phyloP scores from a whole-genome alignment of 179 eudicot species.

The Beta corolliflora region DNA sequence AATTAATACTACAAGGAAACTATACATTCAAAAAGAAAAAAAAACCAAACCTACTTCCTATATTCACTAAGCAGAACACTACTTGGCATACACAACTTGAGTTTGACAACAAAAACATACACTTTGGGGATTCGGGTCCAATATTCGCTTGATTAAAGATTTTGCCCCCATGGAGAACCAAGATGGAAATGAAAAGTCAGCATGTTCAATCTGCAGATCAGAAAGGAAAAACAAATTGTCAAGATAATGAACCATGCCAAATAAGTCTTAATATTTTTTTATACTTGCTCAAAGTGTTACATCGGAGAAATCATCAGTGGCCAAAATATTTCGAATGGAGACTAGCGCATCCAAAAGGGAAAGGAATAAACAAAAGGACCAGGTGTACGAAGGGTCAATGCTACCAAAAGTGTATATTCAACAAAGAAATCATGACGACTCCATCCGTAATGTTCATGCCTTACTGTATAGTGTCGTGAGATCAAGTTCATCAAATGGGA shows the following conservation, averaged over 20 bases:
- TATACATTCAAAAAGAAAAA: neutral
- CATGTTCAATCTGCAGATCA: slow-evolving; percentile 66
- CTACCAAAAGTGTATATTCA: neutral
- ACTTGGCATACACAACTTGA: neutral
- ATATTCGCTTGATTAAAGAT: slow-evolving; percentile 70
- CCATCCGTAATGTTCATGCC: slow-evolving; percentile 48
- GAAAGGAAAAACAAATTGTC: slow-evolving; percentile 11
- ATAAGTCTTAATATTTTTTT: neutral
- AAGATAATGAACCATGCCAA: neutral
- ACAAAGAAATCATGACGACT: slow-evolving; percentile 13
- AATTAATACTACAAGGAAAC: neutral
- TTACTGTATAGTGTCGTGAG: slow-evolving; percentile 83
- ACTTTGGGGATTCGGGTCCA: slow-evolving; percentile 91
- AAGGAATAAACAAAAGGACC: neutral
- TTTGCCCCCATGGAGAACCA: slow-evolving; percentile 93
- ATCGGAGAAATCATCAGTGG: neutral
- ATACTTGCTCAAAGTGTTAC: neutral
- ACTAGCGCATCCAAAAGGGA: neutral
- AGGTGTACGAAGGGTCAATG: neutral
- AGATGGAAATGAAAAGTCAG: slow-evolving; percentile 82
- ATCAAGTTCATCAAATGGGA: slow-evolving; percentile 96
- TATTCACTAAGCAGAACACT: neutral
- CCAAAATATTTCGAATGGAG: neutral
- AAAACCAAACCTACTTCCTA: neutral
- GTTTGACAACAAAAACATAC: slow-evolving; percentile 41